These are phyloP conservation scores for Tarenaya hassleriana DNA, from an alignment of 345 rosid genomes.

Conservation along the genomic window DNA sequence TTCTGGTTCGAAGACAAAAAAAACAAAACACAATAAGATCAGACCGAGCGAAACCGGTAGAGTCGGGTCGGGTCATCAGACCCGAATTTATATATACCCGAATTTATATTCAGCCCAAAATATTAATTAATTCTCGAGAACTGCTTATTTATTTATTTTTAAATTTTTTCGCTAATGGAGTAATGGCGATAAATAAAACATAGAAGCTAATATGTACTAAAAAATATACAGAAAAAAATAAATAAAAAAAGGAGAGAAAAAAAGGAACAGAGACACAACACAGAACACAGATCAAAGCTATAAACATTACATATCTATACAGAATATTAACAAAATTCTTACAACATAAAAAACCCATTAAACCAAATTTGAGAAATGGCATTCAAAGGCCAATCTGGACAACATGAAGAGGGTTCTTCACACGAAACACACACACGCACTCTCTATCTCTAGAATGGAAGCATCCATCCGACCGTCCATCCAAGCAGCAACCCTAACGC, in stretches of 20 bases:
- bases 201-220: too few species aligned
- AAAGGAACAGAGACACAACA: too few species aligned
- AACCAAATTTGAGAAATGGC: slow-evolving; percentile 7
- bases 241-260: slow-evolving; percentile 5
- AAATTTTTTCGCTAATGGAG: too few species aligned
- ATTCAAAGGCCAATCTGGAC: slow-evolving; percentile 9
- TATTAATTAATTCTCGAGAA: too few species aligned
- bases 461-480: slow-evolving; percentile 96
- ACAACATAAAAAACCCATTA: slow-evolving; percentile 19
- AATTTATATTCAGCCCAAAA: not conserved
- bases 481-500: slow-evolving; percentile 85
- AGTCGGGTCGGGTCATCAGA: not conserved
- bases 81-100: not conserved
- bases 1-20: too few species aligned
- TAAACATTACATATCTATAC: slow-evolving; percentile 16
- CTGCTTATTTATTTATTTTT: too few species aligned
- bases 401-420: not conserved
- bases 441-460: slow-evolving; percentile 40
- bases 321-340: slow-evolving; percentile 27
- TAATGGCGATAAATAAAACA: too few species aligned
- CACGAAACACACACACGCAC: not conserved
- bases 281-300: not conserved
- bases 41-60: not conserved
- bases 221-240: not conserved
- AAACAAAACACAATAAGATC: too few species aligned